Base-by-base conservation (phyloP, 2,329 filamentous ascomycete species). In the Xylariaceae sp. region DNA sequence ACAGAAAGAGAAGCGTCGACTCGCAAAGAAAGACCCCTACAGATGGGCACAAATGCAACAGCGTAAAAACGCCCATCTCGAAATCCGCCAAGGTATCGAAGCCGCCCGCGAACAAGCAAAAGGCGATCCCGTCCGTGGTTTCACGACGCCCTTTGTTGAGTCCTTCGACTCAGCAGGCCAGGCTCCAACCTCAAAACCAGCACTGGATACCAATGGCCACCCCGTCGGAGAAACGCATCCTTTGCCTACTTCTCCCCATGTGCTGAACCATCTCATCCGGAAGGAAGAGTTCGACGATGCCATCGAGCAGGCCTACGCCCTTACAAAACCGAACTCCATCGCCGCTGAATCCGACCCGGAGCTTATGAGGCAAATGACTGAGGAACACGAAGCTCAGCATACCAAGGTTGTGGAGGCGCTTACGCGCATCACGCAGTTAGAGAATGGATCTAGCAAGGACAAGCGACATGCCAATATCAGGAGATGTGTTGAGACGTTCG, bases 401-500 rank as follows among this genome's bases (percentile, higher is more conserved):
- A 69, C 73, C 17, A 88, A 82, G 63, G 91, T 91, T 2, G 73
- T 84, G 22, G 83, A 88, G 60, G 94, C 91, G 10, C 77, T 99
- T 58, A 75, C 79, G 58, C 86, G 92, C 50, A 97, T 99, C 68
- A 82, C 90, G 1, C 81, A 83, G 41, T 75, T 99, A 49, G 79
- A 81, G 39, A 91, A 95, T 64, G 87, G 84, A 62, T 93, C 83
- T 69, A 85, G 82, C 60, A 87, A 88, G 70, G 90, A 96, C 65
- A 82, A 84, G 47, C 84, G 86, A 62, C 86, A 91, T 61, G 84
- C 89, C 66, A 97, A 97, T 68, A 87, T 93, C 61, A 81, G 86
- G 61, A 86, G 90, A 56, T 95, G 92, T 70, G 81, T 99, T 60
- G 82, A 92, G 55, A 86, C 84, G 2, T 97, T 99, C 65, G 94